Evolutionary conservation across 2,329 filamentous ascomycete species (phyloP).

Genomic region (Monilinia vaccinii-corymbosi): DNA sequence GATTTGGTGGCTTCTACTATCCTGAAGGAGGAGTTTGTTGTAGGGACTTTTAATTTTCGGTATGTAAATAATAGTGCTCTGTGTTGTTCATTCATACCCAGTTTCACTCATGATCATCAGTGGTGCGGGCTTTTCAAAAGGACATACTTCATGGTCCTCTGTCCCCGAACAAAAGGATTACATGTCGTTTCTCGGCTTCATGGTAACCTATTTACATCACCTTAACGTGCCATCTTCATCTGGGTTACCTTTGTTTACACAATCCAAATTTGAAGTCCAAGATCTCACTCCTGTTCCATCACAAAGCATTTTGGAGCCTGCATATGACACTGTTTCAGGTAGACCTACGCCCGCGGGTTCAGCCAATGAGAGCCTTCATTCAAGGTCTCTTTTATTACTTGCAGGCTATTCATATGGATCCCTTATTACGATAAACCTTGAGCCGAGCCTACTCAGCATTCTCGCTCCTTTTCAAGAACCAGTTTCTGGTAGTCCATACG

Average conservation of each 20-base stretch:
- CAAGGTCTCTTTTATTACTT: constrained; percentile 42
- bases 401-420: constrained; percentile 89
- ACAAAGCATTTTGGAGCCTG: constrained; percentile 15
- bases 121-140: constrained; percentile 65
- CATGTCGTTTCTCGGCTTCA: constrained; percentile 69
- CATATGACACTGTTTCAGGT: constrained; percentile 1
- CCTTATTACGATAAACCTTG: constrained; percentile 66
- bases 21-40: constrained; percentile 61
- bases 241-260: constrained; percentile 9
- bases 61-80: constrained; percentile 31
- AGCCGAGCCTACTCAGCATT: constrained; percentile 36
- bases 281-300: constrained; percentile 23
- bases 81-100: background rate
- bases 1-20: constrained; percentile 48
- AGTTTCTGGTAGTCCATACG: constrained; percentile 48
- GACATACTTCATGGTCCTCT: constrained; percentile 79
- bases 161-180: constrained; percentile 77
- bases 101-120: constrained; percentile 36
- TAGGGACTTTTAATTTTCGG: constrained; percentile 91
- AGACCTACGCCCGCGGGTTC: background rate
- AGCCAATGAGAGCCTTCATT: background rate
- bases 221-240: constrained; percentile 16
- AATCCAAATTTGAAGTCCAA: constrained; percentile 16
- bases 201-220: constrained; percentile 61
- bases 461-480: constrained; percentile 47